These are phyloP conservation scores for Trichocladium antarcticum DNA, from an alignment of 495 filamentous ascomycete genomes.

Conservation along the genomic window DNA sequence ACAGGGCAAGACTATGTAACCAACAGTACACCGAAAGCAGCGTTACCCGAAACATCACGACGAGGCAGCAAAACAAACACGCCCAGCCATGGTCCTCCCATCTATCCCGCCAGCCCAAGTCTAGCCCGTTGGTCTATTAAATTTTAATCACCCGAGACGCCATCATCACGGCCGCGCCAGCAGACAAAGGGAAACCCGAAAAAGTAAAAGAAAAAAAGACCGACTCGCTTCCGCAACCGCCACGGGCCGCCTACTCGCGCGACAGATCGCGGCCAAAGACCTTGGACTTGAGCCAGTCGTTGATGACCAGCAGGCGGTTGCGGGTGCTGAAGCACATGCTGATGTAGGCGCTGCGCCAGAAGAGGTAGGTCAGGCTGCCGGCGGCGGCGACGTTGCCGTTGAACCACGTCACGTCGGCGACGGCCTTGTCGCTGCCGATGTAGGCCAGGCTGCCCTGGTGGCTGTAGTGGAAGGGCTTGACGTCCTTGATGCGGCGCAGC, in stretches of 20 bases:
- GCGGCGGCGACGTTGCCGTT: slow-evolving; percentile 88
- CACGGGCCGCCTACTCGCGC: slow-evolving; percentile 53
- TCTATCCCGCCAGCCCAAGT: slow-evolving; percentile 14
- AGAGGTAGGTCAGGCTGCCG: slow-evolving; percentile 73
- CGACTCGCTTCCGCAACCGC: background rate
- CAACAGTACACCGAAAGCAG: background rate
- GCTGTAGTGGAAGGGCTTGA: slow-evolving; percentile 94
- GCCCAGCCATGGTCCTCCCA: slow-evolving; percentile 2
- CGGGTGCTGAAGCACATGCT: slow-evolving; percentile 99
- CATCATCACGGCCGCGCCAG: slow-evolving; percentile 4
- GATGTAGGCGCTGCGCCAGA: slow-evolving; percentile 95
- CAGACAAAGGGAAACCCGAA: slow-evolving; percentile 2
- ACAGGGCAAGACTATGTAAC: no score
- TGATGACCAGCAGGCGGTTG: slow-evolving; percentile 81
- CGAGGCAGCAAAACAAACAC: background rate
- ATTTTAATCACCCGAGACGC: slow-evolving; percentile 11
- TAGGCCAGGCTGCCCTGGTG: slow-evolving; percentile 96
- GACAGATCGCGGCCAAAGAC: slow-evolving; percentile 93
- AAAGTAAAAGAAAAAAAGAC: background rate
- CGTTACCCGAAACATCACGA: background rate
- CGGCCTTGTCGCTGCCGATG: slow-evolving; percentile 94
- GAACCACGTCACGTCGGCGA: slow-evolving; percentile 95
- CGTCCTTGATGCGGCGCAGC: slow-evolving; percentile 77
- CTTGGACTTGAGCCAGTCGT: slow-evolving; percentile 95
- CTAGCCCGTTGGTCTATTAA: slow-evolving; percentile 14